Conservation (phyloP, 805 yeast species). For the Alloascoidea hylecoeti region DNA sequence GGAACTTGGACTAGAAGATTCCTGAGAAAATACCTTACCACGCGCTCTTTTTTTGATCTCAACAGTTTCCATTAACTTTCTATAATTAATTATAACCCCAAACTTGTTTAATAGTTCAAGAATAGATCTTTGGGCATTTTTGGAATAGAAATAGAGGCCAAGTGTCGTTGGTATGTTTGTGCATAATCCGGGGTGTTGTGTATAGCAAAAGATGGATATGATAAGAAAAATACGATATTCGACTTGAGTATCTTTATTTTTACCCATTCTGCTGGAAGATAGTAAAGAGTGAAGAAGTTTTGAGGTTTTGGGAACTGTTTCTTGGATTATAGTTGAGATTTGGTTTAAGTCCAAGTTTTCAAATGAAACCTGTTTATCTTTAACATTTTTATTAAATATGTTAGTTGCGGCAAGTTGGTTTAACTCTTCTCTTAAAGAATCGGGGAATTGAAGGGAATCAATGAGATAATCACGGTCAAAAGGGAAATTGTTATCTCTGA, state of each 20-base stretch:
- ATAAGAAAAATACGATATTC: not conserved
- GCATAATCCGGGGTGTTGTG: not conserved
- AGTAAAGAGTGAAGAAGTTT: not conserved
- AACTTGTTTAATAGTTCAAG: not conserved
- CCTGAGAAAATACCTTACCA: too few relatives aligned
- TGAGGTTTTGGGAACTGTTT: not conserved
- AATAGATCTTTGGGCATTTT: not conserved
- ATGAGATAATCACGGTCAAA: not conserved
- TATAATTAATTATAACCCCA: not conserved
- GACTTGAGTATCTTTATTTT: not conserved
- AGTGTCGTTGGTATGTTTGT: not conserved
- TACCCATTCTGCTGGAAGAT: not conserved
- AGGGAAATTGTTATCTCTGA: not conserved
- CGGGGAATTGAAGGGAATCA: not conserved
- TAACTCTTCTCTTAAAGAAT: not conserved
- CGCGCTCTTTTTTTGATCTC: not conserved
- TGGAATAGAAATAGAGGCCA: not conserved
- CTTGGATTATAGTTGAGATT: not conserved
- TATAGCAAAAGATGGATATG: not conserved
- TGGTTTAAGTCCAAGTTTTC: not conserved
- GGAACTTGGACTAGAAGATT: too few relatives aligned
- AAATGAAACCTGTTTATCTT: not conserved
- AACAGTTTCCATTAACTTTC: conserved; percentile 1
- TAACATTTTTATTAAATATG: not conserved
- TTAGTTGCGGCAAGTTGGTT: not conserved